Conservation (phyloP, 345 rosid genomes). For the Heritiera littoralis region DNA sequence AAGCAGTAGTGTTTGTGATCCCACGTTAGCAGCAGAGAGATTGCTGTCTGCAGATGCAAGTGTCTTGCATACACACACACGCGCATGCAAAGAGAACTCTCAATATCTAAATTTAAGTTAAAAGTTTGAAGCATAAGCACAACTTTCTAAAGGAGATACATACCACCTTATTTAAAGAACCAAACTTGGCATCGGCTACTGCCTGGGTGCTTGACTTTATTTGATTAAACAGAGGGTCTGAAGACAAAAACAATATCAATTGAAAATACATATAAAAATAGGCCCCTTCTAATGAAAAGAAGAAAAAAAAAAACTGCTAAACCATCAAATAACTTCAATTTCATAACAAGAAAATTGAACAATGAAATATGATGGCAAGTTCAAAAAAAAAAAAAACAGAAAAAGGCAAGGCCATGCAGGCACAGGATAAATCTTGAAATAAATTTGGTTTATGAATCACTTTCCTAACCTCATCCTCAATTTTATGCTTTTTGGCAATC, state of each 20-base stretch:
- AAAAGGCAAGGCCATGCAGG: not conserved
- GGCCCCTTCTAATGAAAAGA: not conserved
- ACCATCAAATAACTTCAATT: not conserved
- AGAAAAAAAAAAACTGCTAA: not conserved
- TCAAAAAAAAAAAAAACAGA: not conserved
- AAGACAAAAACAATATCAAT: slow-evolving; percentile 13
- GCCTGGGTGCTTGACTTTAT: slow-evolving; percentile 49
- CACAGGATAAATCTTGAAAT: not conserved
- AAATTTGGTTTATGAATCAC: slow-evolving; percentile 3
- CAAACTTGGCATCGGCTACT: slow-evolving; percentile 47
- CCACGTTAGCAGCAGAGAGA: slow-evolving; percentile 34
- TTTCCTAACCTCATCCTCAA: not conserved
- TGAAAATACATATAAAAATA: slow-evolving; percentile 7
- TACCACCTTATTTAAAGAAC: slow-evolving; percentile 50
- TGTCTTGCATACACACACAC: slow-evolving; percentile 28
- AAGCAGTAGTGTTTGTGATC: slow-evolving; percentile 33
- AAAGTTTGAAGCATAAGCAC: slow-evolving; percentile 1
- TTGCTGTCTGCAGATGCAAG: slow-evolving; percentile 41
- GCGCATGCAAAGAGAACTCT: slow-evolving; percentile 11
- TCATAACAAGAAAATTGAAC: slow-evolving; percentile 8
- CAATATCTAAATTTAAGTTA: slow-evolving; percentile 21
- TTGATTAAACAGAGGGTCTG: slow-evolving; percentile 59
- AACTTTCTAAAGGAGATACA: slow-evolving; percentile 7
- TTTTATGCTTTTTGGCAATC: not conserved
- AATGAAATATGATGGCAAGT: not conserved